These are phyloP conservation scores for Pseudozyma sp. DNA, from an alignment of 1,284 basidiomycete genomes.

Conservation along the genomic window DNA sequence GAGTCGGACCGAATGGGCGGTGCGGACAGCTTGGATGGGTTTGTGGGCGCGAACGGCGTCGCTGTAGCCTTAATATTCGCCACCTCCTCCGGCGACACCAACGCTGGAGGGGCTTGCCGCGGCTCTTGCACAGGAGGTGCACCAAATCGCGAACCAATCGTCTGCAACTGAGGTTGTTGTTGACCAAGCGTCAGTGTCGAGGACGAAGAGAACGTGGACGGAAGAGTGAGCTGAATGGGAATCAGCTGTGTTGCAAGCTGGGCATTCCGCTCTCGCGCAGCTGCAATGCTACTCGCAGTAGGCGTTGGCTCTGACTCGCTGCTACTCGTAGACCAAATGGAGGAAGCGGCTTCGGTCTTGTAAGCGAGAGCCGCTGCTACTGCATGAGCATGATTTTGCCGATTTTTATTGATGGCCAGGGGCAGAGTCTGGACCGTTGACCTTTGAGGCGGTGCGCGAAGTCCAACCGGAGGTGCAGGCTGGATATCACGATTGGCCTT, in stretches of 20 bases:
- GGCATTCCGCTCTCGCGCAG: slow-evolving; percentile 29
- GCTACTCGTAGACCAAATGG: slow-evolving; percentile 34
- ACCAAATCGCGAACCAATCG: not conserved
- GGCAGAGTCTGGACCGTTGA: slow-evolving; percentile 29
- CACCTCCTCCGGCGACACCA: slow-evolving; percentile 18
- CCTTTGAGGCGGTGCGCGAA: slow-evolving; percentile 10
- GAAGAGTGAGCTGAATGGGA: slow-evolving; percentile 40
- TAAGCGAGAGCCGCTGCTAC: slow-evolving; percentile 4
- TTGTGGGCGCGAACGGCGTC: slow-evolving; percentile 26
- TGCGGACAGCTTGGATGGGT: slow-evolving; percentile 28
- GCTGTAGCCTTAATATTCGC: slow-evolving; percentile 36
- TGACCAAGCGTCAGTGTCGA: slow-evolving; percentile 15
- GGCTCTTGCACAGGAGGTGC: not conserved
- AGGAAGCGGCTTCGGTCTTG: slow-evolving; percentile 13
- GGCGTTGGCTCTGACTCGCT: slow-evolving; percentile 51
- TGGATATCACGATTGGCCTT: slow-evolving; percentile 20
- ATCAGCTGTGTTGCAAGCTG: slow-evolving; percentile 26
- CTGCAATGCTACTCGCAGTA: slow-evolving; percentile 54
- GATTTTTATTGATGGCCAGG: slow-evolving; percentile 26
- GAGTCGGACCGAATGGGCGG: slow-evolving; percentile 34
- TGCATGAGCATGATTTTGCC: slow-evolving; percentile 1
- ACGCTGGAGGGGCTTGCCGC: not conserved
- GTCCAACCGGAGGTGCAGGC: slow-evolving; percentile 24
- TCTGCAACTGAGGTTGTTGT: not conserved
- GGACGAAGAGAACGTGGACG: slow-evolving; percentile 20